Evolutionary conservation across 495 filamentous ascomycete species (phyloP).

Genomic region (Xylaria palmicola): DNA sequence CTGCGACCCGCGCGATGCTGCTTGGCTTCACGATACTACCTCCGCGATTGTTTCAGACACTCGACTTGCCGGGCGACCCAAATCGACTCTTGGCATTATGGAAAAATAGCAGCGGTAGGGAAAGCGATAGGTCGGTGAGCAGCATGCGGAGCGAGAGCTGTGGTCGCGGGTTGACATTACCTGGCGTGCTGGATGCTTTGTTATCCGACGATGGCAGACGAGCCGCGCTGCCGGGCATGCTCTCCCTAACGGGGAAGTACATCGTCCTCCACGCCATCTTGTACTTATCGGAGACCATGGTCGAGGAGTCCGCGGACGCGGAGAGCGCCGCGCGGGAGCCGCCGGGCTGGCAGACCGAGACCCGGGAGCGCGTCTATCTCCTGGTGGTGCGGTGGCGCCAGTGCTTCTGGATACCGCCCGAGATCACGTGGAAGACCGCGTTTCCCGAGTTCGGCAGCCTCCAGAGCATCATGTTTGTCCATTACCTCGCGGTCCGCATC

Average conservation of each 20-base stretch:
- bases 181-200: neutral
- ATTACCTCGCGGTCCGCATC: neutral
- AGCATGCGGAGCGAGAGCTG: neutral
- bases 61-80: neutral
- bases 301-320: neutral
- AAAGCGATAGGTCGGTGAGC: neutral
- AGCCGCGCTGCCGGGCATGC: neutral
- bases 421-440: neutral
- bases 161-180: neutral
- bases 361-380: constrained; percentile 1
- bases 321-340: neutral
- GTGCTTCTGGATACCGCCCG: constrained; percentile 4
- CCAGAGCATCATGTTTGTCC: neutral
- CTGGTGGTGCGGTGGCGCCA: constrained; percentile 5
- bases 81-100: neutral
- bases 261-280: constrained; percentile 1
- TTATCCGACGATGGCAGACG: neutral
- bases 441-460: constrained; percentile 4
- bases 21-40: neutral
- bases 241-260: neutral
- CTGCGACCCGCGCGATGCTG: neutral
- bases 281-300: neutral
- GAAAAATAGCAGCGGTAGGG: neutral
- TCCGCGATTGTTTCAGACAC: neutral
- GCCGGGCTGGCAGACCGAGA: neutral